Evolutionary conservation across 2,329 filamentous ascomycete species (phyloP).

Genomic region (Anisogramma anomala): DNA sequence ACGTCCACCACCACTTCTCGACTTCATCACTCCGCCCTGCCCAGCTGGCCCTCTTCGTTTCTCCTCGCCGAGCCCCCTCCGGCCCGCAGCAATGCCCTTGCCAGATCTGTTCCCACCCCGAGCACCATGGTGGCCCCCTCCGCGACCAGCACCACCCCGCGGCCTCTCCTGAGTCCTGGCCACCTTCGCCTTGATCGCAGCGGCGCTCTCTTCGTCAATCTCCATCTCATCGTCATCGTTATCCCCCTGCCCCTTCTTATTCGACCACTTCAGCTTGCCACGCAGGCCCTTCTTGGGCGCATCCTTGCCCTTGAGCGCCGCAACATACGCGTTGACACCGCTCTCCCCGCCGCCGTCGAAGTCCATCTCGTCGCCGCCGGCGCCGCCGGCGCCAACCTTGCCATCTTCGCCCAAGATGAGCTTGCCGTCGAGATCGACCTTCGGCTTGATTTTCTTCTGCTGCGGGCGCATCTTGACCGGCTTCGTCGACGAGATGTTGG

Average conservation of each 20-base stretch:
- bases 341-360: constrained; percentile 35
- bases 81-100: constrained; percentile 19
- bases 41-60: constrained; percentile 18
- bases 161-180: constrained; percentile 27
- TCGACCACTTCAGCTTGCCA: constrained; percentile 61
- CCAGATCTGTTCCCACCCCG: constrained; percentile 22
- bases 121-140: constrained; percentile 26
- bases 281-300: constrained; percentile 52
- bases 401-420: constrained; percentile 56
- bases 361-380: constrained; percentile 37
- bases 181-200: constrained; percentile 35
- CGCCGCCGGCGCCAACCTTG: constrained; percentile 26
- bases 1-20: constrained; percentile 11
- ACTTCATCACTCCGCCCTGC: constrained; percentile 21
- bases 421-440: constrained; percentile 67
- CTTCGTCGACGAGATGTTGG: constrained; percentile 86
- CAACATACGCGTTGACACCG: constrained; percentile 58
- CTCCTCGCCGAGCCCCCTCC: constrained; percentile 24
- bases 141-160: constrained; percentile 22
- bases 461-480: constrained; percentile 53
- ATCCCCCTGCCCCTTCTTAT: constrained; percentile 38
- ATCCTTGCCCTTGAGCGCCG: constrained; percentile 57
- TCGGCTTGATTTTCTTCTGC: constrained; percentile 49
- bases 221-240: constrained; percentile 39
- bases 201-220: constrained; percentile 41